A percentile compares a stretch with the other conserved stretches of the same genome.
phyloP scores from a whole-genome alignment of 2,329 filamentous ascomycete species.

The Epichloe bromicola region DNA sequence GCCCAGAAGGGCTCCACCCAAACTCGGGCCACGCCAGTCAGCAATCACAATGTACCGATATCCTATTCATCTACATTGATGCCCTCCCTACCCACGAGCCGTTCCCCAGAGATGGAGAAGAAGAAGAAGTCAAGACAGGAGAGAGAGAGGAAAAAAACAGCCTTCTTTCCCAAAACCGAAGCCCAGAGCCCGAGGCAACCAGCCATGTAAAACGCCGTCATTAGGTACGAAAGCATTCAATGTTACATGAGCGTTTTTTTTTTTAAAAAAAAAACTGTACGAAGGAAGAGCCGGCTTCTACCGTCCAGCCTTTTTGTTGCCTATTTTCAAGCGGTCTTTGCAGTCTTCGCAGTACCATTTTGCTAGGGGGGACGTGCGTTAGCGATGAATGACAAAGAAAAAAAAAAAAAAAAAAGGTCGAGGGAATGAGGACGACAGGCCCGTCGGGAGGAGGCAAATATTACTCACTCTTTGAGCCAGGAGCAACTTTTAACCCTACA shows the following conservation, averaged over 20 bases:
- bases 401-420: slow-evolving; percentile 9
- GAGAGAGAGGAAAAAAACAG: too few relatives aligned
- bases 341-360: slow-evolving; percentile 79
- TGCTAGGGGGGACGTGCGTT: slow-evolving; percentile 27
- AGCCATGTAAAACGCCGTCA: neutral
- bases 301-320: slow-evolving; percentile 40
- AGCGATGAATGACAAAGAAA: slow-evolving; percentile 15
- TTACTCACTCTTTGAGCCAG: slow-evolving; percentile 58
- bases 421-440: neutral
- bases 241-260: too few relatives aligned
- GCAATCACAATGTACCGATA: too few relatives aligned
- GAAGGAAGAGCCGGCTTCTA: slow-evolving; percentile 11
- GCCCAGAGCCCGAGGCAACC: neutral
- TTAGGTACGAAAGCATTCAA: neutral
- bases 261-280: too few relatives aligned
- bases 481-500: slow-evolving; percentile 65
- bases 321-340: slow-evolving; percentile 49
- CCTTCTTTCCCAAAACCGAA: neutral
- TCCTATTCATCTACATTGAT: too few relatives aligned
- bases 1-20: too few relatives aligned
- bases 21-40: too few relatives aligned
- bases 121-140: too few relatives aligned
- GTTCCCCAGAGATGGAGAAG: too few relatives aligned
- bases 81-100: too few relatives aligned
- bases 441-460: neutral